Base-by-base conservation (phyloP, 257 asterid species). In the Scutellaria minor region DNA sequence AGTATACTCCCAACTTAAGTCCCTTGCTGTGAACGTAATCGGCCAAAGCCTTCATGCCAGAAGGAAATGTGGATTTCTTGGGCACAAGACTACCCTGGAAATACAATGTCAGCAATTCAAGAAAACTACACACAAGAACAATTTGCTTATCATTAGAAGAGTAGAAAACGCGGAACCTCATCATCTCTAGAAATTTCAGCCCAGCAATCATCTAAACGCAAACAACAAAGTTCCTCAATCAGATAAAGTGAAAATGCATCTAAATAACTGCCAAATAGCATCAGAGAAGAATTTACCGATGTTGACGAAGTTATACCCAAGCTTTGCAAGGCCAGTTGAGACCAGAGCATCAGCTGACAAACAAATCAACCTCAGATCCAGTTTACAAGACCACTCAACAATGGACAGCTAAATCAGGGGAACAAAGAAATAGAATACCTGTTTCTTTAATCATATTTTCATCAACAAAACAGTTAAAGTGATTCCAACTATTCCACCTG, bases 401-500 rank as follows among this genome's bases (percentile, higher is more conserved):
- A 10, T 6, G 15, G 45, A 13, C n/a, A 15, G 27, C 18, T 12
- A 69, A 10, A 42, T 12, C 1, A 22, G 20, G 44, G 31, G 31
- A 57, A 46, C 6, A 22, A 7, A 40, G 41, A 22, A 63, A 20
- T 40, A 15, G 46, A 47, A 24, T 61, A 90, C 97, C 98, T 42
- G 96, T 89, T 84, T 91, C 84, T 84, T 59, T 85, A 44, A 94
- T 84, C 70, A 89, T 71, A 14, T 80, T 81, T 75, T 93, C 98
- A 77, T 89, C 90, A 68, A 93, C 75, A 5, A 74, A 55, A 76
- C 98, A 93, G 40, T 40, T 66, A 73, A 93, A 91, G 76, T 91
- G 96, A 65, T 93, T 93, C 98, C 98, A 93, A 75, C 96, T 93
- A 78, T 87, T 93, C 98, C 98, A 93, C 80, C 98, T 90, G 75